phyloP scores from a whole-genome alignment of 1,284 basidiomycete genomes.

The Sanghuangporus sanghuang region DNA sequence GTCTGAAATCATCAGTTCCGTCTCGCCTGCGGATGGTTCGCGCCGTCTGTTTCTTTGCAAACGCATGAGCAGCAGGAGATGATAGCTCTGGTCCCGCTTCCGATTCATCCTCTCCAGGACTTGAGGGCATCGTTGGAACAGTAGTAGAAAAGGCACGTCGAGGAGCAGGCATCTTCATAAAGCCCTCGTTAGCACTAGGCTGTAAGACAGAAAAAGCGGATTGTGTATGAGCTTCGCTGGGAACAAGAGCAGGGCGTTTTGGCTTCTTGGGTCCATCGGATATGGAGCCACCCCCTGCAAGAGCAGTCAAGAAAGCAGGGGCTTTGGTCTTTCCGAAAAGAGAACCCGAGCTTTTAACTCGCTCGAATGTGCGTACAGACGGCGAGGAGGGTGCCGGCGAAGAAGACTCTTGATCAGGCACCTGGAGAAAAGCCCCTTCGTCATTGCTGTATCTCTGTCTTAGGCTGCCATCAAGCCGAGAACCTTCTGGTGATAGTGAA shows the following conservation, averaged over 20 bases:
- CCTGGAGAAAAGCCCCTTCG: conserved; percentile 13
- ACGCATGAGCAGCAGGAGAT: conserved; percentile 66
- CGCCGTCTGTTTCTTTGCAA: conserved; percentile 65
- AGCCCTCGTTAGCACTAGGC: conserved; percentile 22
- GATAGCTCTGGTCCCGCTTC: conserved; percentile 63
- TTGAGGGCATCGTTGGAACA: conserved; percentile 40
- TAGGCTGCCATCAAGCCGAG: conserved; percentile 32
- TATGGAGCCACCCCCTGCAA: conserved; percentile 31
- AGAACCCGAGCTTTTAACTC: conserved; percentile 39
- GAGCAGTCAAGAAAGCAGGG: neutral
- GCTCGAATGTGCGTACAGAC: conserved; percentile 56
- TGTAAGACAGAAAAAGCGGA: conserved; percentile 30
- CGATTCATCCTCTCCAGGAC: conserved; percentile 48
- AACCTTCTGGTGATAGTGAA: conserved; percentile 58
- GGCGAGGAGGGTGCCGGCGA: conserved; percentile 57
- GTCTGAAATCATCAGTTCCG: conserved; percentile 73
- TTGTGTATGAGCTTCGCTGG: conserved; percentile 33
- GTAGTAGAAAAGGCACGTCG: conserved; percentile 74
- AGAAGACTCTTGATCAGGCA: conserved; percentile 32
- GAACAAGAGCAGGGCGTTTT: conserved; percentile 57
- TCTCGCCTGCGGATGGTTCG: conserved; percentile 72
- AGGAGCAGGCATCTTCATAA: conserved; percentile 37
- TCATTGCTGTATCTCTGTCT: conserved; percentile 26
- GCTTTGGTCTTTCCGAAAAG: conserved; percentile 50
- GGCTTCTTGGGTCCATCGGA: conserved; percentile 48